Evolutionary conservation across 2,329 filamentous ascomycete genomes (phyloP), one percentile per base, ranked within the genome.

Genomic region (Diaporthe velutina): DNA sequence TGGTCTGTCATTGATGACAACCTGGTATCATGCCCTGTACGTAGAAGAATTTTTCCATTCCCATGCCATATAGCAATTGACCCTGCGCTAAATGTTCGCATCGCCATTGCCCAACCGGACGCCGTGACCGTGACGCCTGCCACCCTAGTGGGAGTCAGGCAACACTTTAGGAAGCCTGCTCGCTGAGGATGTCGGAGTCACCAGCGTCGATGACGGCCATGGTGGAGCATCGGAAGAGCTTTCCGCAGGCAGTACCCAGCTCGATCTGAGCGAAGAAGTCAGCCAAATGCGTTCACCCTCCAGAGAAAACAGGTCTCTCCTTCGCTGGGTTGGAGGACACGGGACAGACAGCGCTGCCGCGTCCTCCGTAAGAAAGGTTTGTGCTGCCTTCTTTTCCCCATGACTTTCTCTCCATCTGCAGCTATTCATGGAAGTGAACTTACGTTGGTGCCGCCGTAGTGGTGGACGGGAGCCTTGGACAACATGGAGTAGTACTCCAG

Each of bases 361-460:
- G 57, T 58, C 73, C 58, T 61, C 61, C 68, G 10, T 76, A 61
- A 74, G 78, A 75, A 70, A 58, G 55, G 28, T 30, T 71, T 72
- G 35, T 38, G 10, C 13, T 54, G 64, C 45, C n/a, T 54, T 38
- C 22, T 30, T 52, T 5, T 54, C 15, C 64, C 48, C 13, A 25
- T 19, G n/a, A n/a, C 13, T 54, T 15, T 25, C 19, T 50, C 1
- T 33, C 28, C 28, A 4, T 52, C 9, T 54, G 17, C 33, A 57
- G 38, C 64, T 71, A 70, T 25, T 61, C 68, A n/a, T 58, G 30
- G 57, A 48, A 28, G 48, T 57, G 57, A 74, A 95, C 96, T 93
- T 93, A 98, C 96, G 92, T 98, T 98, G 93, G 97, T 98, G 83
- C 97, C 97, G 81, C 91, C 91, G 90, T 98, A 98, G 91, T 99